Base-by-base conservation (phyloP, 192 early-diverging fungal species). In the Coemansia guatemalensis region DNA sequence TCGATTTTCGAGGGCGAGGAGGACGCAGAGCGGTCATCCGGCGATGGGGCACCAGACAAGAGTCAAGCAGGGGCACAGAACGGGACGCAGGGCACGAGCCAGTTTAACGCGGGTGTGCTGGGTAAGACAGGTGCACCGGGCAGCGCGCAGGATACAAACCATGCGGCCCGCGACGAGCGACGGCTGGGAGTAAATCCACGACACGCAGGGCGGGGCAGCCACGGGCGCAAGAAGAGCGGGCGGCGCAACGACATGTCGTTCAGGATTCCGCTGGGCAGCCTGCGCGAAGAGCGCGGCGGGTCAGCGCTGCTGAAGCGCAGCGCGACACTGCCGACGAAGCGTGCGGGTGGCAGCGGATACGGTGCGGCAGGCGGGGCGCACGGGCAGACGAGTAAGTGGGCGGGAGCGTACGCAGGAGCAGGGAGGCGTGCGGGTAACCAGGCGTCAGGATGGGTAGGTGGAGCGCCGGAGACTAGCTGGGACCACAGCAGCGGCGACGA, bases 401-500 rank as follows among this genome's bases (percentile, higher is more conserved):
- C 62, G 35, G 67, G 67, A 12, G 75, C 61, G n/a, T 68, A 71
- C 20, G 62, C 62, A 22, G 53, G 29, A 50, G 18, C 64, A 24
- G 33, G 55, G 53, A 27, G 23, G 12, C 22, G 44, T 48, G 39
- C 39, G 39, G 39, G 39, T 48, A 61, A 48, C 54, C 67, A 68
- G 58, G 55, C 64, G 29, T 60, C 73, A 5, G 73, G 69, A 22
- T 67, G 67, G 67, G 64, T 60, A 8, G 68, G 60, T n/a, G 68
- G 64, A 1, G 64, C 64, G 3, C 65, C 48, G 20, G 53, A 71
- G 2, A 72, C 61, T 4, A 68, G 67, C 58, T 78, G 75, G 75
- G 75, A 73, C 56, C 63, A 73, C 22, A 78, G 75, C 69, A 72
- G 71, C 52, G 67, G 65, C 48, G 67, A 64, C 4, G 68, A 68